These are phyloP conservation scores for Pontederia crassipes DNA, from an alignment of 176 grass and related monocot species.

Conservation along the genomic window DNA sequence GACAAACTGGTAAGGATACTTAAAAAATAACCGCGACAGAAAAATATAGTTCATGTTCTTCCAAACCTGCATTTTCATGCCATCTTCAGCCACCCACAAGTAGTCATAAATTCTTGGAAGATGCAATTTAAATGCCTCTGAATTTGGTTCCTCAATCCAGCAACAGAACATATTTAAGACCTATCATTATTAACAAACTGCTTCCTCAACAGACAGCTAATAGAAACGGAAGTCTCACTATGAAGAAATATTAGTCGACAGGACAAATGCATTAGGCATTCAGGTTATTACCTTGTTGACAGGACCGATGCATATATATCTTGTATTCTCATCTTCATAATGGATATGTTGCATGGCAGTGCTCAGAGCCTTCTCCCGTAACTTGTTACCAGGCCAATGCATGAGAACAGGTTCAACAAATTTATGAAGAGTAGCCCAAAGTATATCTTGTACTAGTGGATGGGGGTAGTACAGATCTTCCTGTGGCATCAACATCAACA, in stretches of 20 bases:
- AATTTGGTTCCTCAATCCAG: constrained; percentile 93
- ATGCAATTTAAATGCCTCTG: constrained; percentile 82
- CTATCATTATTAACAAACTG: constrained; percentile 13
- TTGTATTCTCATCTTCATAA: constrained; percentile 97
- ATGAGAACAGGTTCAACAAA: constrained; percentile 80
- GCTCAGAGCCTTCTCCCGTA: constrained; percentile 69
- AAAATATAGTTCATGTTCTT: background rate
- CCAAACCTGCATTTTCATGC: constrained; percentile 91
- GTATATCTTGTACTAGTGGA: constrained; percentile 79
- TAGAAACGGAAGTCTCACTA: background rate
- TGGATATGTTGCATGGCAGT: constrained; percentile 80
- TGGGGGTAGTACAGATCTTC: constrained; percentile 98
- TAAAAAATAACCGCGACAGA: background rate
- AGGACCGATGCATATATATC: constrained; percentile 92
- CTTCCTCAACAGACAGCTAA: background rate
- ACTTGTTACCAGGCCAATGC: constrained; percentile 72
- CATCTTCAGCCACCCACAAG: constrained; percentile 96
- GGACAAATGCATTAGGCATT: background rate
- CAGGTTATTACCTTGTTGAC: constrained; percentile 66
- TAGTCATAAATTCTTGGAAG: constrained; percentile 70
- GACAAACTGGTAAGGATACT: background rate
- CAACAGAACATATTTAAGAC: constrained; percentile 94
- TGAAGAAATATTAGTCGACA: no score
- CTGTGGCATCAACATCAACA: constrained; percentile 28
- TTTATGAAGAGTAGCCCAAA: constrained; percentile 92